Base-by-base conservation (phyloP, 2,329 filamentous ascomycete genomes). In the Sphaerulina vaccinii region DNA sequence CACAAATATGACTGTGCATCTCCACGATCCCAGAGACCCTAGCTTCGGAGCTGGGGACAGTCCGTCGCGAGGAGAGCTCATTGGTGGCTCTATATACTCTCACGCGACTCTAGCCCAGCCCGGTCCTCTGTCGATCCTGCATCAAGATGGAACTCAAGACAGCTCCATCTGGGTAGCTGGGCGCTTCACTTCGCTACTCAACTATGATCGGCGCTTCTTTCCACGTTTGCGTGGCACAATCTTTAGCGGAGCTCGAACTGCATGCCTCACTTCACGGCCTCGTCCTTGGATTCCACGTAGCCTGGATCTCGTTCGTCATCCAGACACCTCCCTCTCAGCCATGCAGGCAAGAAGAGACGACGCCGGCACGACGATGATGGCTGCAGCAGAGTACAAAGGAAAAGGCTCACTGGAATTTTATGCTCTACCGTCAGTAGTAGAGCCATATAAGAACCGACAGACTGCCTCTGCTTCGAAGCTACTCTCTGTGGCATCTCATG, bases 321-420 rank as follows among this genome's bases (percentile, higher is more conserved):
- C 69, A 4, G 78, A 78, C 16, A 74, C 52, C 27, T 49, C 79
- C 53, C 69, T 76, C 48, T 78, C 80, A 49, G 77, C 77, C 57
- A 74, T 82, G 10, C 73, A 69, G 56, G 71, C 74, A 15, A 76
- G 77, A n/a, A 85, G 85, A 60, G 70, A 64, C n/a, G 67, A 69
- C 0, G 62, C 71, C 0, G 79, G 84, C 0, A 77, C 85, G 39
- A 90, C 86, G 0, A 71, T 96, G 21, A 80, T 96, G 45, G 88
- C 90, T 2, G 88, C 87, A 33, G 92, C 91, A 4, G 88, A 92
- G 66, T 96, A 96, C 73, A 95, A 93, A 62, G 89, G 87, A 24
- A 91, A 93, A 68, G 92, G 92, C 0, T 91, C 87, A 0, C 75
- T 97, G 1, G 92, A 97, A 65, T 73, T 96, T n/a, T 96, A 95